Conservation (phyloP, 768 basidiomycete genomes). For the Agaricus sinodeliciosus region DNA sequence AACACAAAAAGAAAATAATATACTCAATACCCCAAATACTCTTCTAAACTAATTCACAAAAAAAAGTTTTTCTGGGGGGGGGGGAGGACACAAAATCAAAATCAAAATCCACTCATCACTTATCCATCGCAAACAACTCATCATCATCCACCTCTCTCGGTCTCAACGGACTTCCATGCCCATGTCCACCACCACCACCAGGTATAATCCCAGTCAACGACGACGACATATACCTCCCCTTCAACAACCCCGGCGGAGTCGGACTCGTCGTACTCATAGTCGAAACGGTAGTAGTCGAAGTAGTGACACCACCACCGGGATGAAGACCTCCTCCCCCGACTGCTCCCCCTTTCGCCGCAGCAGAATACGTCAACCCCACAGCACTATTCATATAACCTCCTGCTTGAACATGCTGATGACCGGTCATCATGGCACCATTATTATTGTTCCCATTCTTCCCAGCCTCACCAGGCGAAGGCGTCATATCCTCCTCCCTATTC, state of each 20-base stretch:
- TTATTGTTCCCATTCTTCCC: neutral
- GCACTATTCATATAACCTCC: slow-evolving; percentile 33
- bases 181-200: neutral
- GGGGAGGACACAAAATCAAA: neutral
- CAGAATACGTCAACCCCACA: slow-evolving; percentile 45
- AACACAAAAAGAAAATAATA: too few species aligned
- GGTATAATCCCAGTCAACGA: slow-evolving; percentile 20
- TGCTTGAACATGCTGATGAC: slow-evolving; percentile 14
- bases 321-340: slow-evolving; percentile 6
- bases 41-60: too few species aligned
- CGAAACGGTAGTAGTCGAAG: neutral
- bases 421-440: neutral
- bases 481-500: slow-evolving; percentile 3
- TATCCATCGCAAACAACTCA: slow-evolving; percentile 64
- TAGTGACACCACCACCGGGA: neutral
- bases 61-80: too few species aligned
- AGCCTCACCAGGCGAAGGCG: neutral
- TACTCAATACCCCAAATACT: too few species aligned
- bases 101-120: slow-evolving; percentile 11
- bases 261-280: slow-evolving; percentile 12
- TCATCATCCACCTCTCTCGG: slow-evolving; percentile 56
- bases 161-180: slow-evolving; percentile 33
- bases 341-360: slow-evolving; percentile 18
- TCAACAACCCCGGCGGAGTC: slow-evolving; percentile 30
- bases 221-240: slow-evolving; percentile 26